Conservation (phyloP, 345 rosid genomes). For the Euphorbia lathyris region DNA sequence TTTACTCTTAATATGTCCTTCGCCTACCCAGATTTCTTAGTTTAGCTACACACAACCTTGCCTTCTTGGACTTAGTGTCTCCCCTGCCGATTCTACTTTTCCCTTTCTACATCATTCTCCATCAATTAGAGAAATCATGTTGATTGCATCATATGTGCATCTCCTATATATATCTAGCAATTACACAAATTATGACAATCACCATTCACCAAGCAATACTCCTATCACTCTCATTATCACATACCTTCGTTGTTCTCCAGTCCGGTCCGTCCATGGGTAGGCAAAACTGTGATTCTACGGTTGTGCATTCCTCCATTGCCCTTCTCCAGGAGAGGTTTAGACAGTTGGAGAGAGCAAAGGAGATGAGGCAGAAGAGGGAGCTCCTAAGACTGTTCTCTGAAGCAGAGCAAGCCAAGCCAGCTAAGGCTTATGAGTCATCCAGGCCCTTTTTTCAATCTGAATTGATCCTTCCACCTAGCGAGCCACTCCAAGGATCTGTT, state of each 20-base stretch:
- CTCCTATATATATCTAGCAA: slow-evolving; percentile 24
- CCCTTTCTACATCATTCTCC: slow-evolving; percentile 13
- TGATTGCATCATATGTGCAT: slow-evolving; percentile 3
- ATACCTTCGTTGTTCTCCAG: too few species aligned
- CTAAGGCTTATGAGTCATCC: slow-evolving; percentile 14
- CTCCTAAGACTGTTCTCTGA: slow-evolving; percentile 17
- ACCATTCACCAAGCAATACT: background rate
- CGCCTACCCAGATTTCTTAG: slow-evolving; percentile 12
- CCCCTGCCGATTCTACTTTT: slow-evolving; percentile 19
- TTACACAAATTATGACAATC: slow-evolving; percentile 1
- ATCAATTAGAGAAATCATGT: slow-evolving; percentile 2
- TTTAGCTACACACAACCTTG: slow-evolving; percentile 17
- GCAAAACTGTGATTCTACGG: slow-evolving; percentile 26
- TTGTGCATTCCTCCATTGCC: slow-evolving; percentile 50
- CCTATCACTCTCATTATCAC: background rate
- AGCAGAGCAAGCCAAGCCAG: slow-evolving; percentile 24
- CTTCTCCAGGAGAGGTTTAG: slow-evolving; percentile 65
- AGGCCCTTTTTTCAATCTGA: slow-evolving; percentile 23
- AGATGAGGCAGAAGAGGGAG: slow-evolving; percentile 54
- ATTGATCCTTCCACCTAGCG: slow-evolving; percentile 20
- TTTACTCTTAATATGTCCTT: slow-evolving; percentile 18
- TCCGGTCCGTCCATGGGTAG: slow-evolving; percentile 27
- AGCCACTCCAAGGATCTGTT: slow-evolving; percentile 21
- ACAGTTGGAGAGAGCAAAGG: slow-evolving; percentile 53
- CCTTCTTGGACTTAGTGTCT: slow-evolving; percentile 32